Evolutionary conservation across 495 filamentous ascomycete genomes (phyloP), one percentile per base, ranked within the genome.

Genomic region (Penicillium pancosmium): DNA sequence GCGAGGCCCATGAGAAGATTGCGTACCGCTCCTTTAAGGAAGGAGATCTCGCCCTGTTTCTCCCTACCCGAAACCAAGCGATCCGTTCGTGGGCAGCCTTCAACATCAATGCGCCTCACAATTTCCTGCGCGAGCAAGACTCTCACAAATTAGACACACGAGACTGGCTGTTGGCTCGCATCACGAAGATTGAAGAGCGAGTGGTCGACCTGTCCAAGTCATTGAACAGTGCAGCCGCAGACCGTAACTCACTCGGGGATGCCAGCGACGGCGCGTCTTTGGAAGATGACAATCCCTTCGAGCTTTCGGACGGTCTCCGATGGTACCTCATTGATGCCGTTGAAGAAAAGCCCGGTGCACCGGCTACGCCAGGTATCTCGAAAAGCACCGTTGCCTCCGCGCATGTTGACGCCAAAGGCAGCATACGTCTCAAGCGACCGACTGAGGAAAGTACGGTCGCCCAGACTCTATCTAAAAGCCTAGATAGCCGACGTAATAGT

Each of bases 211-310:
- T 99, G 1, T 93, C 91, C 40, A 92, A 88, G 68, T 89, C 86
- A 4, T 78, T 91, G 65, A 83, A 84, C 53, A 70, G 69, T 11
- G 66, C 62, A 35, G 86, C 80, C 73, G 70, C 83, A 64, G 86
- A 88, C 54, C 76, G 81, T 44, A 72, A 73, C 47, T 86, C 83
- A 4, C 72, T 85, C 7, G 80, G 77, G 9, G 74, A 78, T 38
- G 73, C 73, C 33, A 84, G 78, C 70, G 86, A 88, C 52, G 82
- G 77, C 13, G 77, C 79, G 18, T 84, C 83, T 5, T 79, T 87
- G n/a, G 91, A 94, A 44, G 93, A 98, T 59, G 94, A 99, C 57
- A 99, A 99, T 68, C 94, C 94, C 2, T 99, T 98, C 65, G 93
- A 97, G 61, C 82, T 99, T 15, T 96, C 92, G 0, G 94, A 99